These are phyloP conservation scores for Daucus carota DNA, from an alignment of 129 eudicot species.

Conservation along the genomic window DH1_v3.0 NC_030382.2:50291501-50292000, in stretches of 20 bases:
- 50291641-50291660: conserved; percentile 2
- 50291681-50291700: neutral
- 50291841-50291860: neutral
- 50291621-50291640: conserved; percentile 16
- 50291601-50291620: conserved; percentile 20
- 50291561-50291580: conserved; percentile 16
- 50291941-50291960: too few species aligned
- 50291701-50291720: conserved; percentile 49
- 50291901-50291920: too few species aligned
- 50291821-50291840: too few species aligned
- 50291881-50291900: too few species aligned
- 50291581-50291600: conserved; percentile 18
- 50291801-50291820: neutral
- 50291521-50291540: neutral
- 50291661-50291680: conserved; percentile 17
- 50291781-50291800: conserved; percentile 35
- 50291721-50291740: conserved; percentile 52
- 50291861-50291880: neutral
- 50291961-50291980: too few species aligned
- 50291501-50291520: neutral
- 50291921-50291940: neutral
- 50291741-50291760: conserved; percentile 67
- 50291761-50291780: conserved; percentile 53
- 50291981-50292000: neutral
- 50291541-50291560: neutral